A percentile compares a stretch with the other conserved stretches of the same genome.
Evolutionary conservation across 176 grass and related monocot genomes (phyloP).

Genomic region (Carex littledalei): DNA sequence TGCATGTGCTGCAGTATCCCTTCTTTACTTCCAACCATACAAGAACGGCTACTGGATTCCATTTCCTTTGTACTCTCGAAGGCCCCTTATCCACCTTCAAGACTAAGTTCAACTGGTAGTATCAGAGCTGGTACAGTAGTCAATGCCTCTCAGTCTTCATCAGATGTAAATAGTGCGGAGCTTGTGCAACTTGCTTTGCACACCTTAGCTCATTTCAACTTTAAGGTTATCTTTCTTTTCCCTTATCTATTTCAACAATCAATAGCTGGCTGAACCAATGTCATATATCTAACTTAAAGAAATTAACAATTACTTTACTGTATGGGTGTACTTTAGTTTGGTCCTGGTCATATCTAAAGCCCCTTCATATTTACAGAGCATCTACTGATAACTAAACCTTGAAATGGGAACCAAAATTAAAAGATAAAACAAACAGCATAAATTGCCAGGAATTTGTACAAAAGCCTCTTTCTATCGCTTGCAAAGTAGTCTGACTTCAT

Average conservation of each 20-base stretch:
- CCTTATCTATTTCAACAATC: background rate
- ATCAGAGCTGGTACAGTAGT: constrained; percentile 41
- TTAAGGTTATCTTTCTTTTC: constrained; percentile 52
- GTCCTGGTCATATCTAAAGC: background rate
- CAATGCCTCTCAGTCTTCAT: constrained; percentile 56
- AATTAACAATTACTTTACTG: background rate
- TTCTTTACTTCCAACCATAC: constrained; percentile 78
- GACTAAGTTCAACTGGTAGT: constrained; percentile 30
- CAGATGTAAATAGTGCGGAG: constrained; percentile 46
- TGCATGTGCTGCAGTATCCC: constrained; percentile 56
- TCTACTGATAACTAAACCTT: background rate
- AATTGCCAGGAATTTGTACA: background rate
- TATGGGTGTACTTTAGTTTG: background rate
- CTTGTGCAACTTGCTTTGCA: constrained; percentile 83
- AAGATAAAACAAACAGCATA: background rate
- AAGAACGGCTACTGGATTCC: constrained; percentile 83
- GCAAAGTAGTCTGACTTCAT: background rate
- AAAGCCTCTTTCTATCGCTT: background rate
- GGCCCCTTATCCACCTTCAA: constrained; percentile 41
- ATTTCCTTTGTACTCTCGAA: constrained; percentile 78
- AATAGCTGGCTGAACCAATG: background rate
- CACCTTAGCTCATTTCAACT: constrained; percentile 80
- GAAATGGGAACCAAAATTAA: background rate
- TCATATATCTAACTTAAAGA: background rate
- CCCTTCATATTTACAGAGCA: background rate